Conservation (phyloP, 202 grass and related monocot genomes). For the Saccharum hybrid region DNA sequence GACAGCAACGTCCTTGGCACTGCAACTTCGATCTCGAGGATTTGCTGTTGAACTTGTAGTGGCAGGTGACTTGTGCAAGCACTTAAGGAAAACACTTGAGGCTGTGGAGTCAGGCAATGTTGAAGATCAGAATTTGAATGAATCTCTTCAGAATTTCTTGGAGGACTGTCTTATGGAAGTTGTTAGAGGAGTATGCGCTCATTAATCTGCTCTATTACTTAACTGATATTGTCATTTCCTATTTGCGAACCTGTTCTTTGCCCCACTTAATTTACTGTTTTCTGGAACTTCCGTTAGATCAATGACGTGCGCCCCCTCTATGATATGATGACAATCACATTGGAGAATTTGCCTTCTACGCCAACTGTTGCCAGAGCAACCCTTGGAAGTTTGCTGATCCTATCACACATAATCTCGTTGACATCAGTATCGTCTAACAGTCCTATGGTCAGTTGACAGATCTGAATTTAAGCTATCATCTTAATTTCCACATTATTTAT, state of each 20-base stretch:
- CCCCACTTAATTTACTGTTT: conserved; percentile 26
- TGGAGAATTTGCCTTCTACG: conserved; percentile 76
- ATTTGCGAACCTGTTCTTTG: conserved; percentile 20
- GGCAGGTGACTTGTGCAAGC: conserved; percentile 85
- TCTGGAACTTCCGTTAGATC: conserved; percentile 60
- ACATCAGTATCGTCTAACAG: conserved; percentile 59
- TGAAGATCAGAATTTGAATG: conserved; percentile 84
- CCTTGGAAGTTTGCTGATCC: conserved; percentile 87
- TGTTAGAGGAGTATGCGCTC: conserved; percentile 80
- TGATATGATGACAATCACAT: conserved; percentile 88
- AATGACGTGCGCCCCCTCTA: conserved; percentile 73
- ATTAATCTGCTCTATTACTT: conserved; percentile 1
- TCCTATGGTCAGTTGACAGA: conserved; percentile 58
- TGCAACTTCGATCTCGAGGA: conserved; percentile 67
- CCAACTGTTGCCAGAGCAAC: conserved; percentile 78
- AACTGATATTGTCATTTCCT: background rate
- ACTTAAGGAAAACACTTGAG: conserved; percentile 94
- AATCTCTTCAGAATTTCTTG: conserved; percentile 84
- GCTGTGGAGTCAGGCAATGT: conserved; percentile 64
- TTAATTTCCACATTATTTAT: conserved; percentile 3
- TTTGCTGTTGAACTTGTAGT: conserved; percentile 70
- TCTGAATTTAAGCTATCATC: conserved; percentile 40
- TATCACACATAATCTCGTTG: conserved; percentile 92
- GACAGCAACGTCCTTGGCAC: conserved; percentile 69
- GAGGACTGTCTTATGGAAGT: conserved; percentile 95